Evolutionary conservation across 768 basidiomycete genomes (phyloP).

Genomic region (Cyclocybe aegerita): DNA sequence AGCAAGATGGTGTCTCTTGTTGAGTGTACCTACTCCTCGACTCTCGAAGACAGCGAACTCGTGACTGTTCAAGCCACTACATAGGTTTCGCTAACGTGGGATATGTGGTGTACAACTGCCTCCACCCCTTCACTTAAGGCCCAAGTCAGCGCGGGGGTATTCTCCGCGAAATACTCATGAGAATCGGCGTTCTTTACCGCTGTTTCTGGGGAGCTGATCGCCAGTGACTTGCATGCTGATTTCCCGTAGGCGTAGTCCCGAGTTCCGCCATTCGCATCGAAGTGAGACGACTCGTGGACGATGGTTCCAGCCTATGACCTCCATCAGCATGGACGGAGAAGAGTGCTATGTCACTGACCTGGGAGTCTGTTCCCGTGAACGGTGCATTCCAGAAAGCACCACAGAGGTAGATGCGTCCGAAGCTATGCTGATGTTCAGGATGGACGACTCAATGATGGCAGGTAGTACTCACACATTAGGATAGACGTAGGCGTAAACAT

Average conservation of each 20-base stretch:
- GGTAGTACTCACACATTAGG: slow-evolving; percentile 25
- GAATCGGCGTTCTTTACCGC: background rate
- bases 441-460: background rate
- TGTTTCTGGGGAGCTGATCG: slow-evolving; percentile 4
- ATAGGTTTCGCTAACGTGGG: no score
- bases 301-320: slow-evolving; percentile 29
- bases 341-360: slow-evolving; percentile 17
- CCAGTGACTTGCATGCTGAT: slow-evolving; percentile 26
- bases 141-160: background rate
- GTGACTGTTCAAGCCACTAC: no score
- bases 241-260: slow-evolving; percentile 48
- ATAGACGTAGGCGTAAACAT: slow-evolving; percentile 36
- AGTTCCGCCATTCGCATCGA: slow-evolving; percentile 41
- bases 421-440: slow-evolving; percentile 1
- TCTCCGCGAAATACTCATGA: background rate
- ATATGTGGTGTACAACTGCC: no score
- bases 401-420: slow-evolving; percentile 41
- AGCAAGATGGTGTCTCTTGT: no score
- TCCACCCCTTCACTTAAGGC: no score
- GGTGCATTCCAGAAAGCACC: slow-evolving; percentile 47
- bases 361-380: slow-evolving; percentile 47
- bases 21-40: no score
- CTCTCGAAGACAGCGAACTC: no score
- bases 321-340: background rate
- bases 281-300: slow-evolving; percentile 46